A percentile compares a stretch with the other conserved stretches of the same genome.
Evolutionary conservation across 1,139 yeast species (phyloP).

Genomic region (Candida frijolesensis): DNA sequence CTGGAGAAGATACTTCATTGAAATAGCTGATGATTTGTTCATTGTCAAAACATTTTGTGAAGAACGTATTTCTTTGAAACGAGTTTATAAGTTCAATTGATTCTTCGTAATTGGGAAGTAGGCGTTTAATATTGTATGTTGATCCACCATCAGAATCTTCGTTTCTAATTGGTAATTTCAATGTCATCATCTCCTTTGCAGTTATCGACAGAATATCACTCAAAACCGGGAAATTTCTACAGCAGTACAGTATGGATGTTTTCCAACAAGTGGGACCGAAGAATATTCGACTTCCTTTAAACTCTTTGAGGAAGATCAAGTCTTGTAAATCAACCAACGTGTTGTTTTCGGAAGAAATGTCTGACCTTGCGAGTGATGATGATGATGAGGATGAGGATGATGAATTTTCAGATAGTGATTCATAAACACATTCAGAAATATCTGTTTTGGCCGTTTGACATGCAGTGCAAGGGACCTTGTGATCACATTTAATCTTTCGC

Average conservation of each 20-base stretch:
- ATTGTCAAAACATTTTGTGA: background rate
- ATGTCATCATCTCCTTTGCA: background rate
- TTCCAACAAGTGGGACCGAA: conserved; percentile 2
- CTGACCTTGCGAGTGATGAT: too few relatives aligned
- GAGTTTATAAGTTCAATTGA: background rate
- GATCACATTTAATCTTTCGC: conserved; percentile 2
- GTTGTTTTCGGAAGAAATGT: background rate
- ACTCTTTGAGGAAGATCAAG: background rate
- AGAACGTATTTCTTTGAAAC: background rate
- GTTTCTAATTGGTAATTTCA: background rate
- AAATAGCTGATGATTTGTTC: background rate
- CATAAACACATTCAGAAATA: background rate
- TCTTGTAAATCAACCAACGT: background rate
- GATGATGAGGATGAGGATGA: background rate
- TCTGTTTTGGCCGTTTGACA: background rate
- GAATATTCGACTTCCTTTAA: background rate
- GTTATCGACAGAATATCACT: background rate
- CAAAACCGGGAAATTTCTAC: background rate
- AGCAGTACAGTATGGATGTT: background rate
- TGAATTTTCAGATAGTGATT: background rate
- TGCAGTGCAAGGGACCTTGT: background rate
- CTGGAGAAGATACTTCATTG: background rate
- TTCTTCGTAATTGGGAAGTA: background rate
- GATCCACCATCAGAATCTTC: background rate
- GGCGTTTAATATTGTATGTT: background rate